A percentile compares a stretch with the other conserved stretches of the same genome.
Conservation (phyloP, 345 rosid genomes). For the Fremontodendron californicum region DNA sequence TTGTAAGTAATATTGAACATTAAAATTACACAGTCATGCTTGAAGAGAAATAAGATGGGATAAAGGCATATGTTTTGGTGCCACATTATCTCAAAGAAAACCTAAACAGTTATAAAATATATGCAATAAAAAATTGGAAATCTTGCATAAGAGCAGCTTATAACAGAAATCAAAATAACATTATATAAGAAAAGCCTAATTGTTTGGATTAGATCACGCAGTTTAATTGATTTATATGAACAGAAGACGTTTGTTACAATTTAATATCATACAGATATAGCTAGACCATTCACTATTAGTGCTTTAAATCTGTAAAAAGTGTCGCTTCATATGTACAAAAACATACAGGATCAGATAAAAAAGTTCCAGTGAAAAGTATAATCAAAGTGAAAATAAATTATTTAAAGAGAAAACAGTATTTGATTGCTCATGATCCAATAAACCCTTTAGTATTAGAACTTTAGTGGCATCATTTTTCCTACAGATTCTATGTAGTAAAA, state of each 20-base stretch:
- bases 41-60: not conserved
- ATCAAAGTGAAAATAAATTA: not conserved
- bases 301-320: not conserved
- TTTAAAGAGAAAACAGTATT: not conserved
- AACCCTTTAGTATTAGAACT: not conserved
- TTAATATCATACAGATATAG: not conserved
- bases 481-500: not conserved
- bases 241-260: not conserved
- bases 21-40: not conserved
- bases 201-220: not conserved
- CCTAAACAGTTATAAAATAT: not conserved
- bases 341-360: not conserved
- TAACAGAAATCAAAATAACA: not conserved
- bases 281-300: not conserved
- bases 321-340: not conserved
- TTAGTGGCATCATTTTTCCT: not conserved
- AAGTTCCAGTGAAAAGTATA: not conserved
- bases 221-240: not conserved
- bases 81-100: not conserved
- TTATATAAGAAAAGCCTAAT: not conserved
- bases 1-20: not conserved
- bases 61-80: not conserved
- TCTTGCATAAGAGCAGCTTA: not conserved
- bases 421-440: constrained; percentile 2
- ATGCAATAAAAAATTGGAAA: not conserved